Conservation (phyloP, 2,329 filamentous ascomycete genomes). For the Chrysosporium keratinophilum region DNA sequence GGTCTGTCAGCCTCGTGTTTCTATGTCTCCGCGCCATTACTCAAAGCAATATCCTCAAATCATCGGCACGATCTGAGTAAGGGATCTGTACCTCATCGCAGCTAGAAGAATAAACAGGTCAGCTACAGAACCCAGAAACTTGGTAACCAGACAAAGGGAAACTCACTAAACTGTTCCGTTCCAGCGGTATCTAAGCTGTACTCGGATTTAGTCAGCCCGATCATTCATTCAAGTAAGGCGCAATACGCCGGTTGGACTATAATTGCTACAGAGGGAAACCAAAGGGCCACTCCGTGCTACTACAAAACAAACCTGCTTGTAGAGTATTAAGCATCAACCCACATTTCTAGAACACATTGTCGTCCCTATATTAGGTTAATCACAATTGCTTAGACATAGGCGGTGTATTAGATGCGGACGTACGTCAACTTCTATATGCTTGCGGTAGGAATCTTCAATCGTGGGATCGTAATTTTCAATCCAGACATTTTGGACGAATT, state of each 20-base stretch:
- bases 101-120: slow-evolving; percentile 28
- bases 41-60: too few relatives aligned
- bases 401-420: slow-evolving; percentile 32
- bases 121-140: slow-evolving; percentile 14
- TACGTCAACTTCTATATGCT: slow-evolving; percentile 83
- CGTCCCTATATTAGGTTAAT: slow-evolving; percentile 52
- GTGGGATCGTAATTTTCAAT: slow-evolving; percentile 85
- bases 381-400: neutral
- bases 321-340: slow-evolving; percentile 30
- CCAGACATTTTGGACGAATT: slow-evolving; percentile 91
- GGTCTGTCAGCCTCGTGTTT: neutral
- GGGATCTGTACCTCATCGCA: slow-evolving; percentile 45
- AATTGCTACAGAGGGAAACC: neutral
- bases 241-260: neutral
- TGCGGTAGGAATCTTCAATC: slow-evolving; percentile 79
- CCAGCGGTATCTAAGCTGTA: slow-evolving; percentile 73
- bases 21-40: neutral
- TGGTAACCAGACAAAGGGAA: slow-evolving; percentile 2
- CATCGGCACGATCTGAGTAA: too few relatives aligned
- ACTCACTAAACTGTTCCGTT: slow-evolving; percentile 84
- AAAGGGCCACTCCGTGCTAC: neutral
- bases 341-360: slow-evolving; percentile 85
- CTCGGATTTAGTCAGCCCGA: slow-evolving; percentile 9
- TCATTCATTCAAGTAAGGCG: neutral
- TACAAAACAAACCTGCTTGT: neutral